Percentiles rank a stretch among this genome's conserved stretches.
Conservation (phyloP, 805 yeast genomes). For the Candida berthetii region DNA sequence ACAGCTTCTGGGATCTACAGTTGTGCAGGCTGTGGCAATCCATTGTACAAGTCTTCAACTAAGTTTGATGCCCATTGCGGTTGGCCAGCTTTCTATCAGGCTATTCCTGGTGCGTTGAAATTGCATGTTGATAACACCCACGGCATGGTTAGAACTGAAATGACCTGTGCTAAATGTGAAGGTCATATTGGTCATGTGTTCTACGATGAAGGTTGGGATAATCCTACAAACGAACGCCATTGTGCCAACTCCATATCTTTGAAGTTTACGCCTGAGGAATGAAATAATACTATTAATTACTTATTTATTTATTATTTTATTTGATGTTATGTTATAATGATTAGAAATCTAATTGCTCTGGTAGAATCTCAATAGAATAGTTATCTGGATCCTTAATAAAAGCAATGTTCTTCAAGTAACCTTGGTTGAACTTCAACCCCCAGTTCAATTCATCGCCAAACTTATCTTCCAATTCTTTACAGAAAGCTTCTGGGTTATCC, state of each 20-base stretch:
- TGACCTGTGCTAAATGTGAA: constrained; percentile 83
- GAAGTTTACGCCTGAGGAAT: constrained; percentile 40
- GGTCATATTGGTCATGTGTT: constrained; percentile 96
- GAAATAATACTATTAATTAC: neutral
- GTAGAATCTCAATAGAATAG: constrained; percentile 73
- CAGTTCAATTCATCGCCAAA: constrained; percentile 51
- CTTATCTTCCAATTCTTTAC: constrained; percentile 38
- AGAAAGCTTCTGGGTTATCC: constrained; percentile 52
- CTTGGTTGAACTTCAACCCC: constrained; percentile 51
- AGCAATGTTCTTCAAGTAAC: constrained; percentile 55
- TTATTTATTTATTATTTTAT: neutral
- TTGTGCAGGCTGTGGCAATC: constrained; percentile 83
- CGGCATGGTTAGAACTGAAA: constrained; percentile 87
- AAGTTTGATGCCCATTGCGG: constrained; percentile 94
- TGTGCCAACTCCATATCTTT: constrained; percentile 87
- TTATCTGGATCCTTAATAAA: constrained; percentile 88
- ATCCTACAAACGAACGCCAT: constrained; percentile 87
- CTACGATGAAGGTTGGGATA: constrained; percentile 81
- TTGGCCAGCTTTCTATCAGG: constrained; percentile 96
- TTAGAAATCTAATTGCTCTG: constrained; percentile 21
- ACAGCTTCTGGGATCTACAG: constrained; percentile 56
- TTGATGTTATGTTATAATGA: neutral
- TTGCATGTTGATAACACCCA: constrained; percentile 51
- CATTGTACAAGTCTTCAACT: constrained; percentile 71
- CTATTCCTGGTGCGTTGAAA: constrained; percentile 71